These are phyloP conservation scores for Cercophora samala DNA, from an alignment of 495 filamentous ascomycete genomes.

Conservation along the genomic window DNA sequence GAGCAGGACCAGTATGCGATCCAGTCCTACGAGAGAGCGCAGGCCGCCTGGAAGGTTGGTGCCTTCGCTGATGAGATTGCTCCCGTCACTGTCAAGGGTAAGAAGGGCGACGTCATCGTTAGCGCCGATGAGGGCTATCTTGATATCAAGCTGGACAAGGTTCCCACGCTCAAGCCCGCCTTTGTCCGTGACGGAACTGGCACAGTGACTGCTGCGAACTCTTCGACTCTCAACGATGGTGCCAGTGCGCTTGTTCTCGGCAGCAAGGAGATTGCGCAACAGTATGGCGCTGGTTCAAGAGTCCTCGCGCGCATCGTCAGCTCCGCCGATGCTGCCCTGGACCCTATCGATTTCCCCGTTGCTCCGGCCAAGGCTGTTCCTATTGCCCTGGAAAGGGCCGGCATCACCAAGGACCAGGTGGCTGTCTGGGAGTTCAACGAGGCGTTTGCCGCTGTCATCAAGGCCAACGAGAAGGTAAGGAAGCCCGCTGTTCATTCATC, in stretches of 20 bases:
- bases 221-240: slow-evolving; percentile 89
- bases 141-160: slow-evolving; percentile 77
- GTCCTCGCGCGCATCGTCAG: slow-evolving; percentile 82
- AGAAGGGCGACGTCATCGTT: slow-evolving; percentile 78
- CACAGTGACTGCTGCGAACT: slow-evolving; percentile 91
- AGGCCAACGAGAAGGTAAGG: slow-evolving; percentile 82
- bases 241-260: slow-evolving; percentile 86
- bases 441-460: slow-evolving; percentile 93
- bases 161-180: slow-evolving; percentile 82
- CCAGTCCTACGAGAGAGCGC: slow-evolving; percentile 78
- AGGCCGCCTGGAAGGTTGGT: slow-evolving; percentile 79
- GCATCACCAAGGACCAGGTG: slow-evolving; percentile 83
- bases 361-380: slow-evolving; percentile 91
- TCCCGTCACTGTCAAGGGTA: slow-evolving; percentile 75
- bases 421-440: slow-evolving; percentile 98
- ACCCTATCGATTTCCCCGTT: slow-evolving; percentile 93
- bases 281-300: slow-evolving; percentile 68
- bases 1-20: slow-evolving; percentile 90
- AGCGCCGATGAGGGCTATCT: slow-evolving; percentile 84
- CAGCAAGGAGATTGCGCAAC: slow-evolving; percentile 67
- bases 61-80: slow-evolving; percentile 83
- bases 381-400: slow-evolving; percentile 81
- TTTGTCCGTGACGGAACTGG: slow-evolving; percentile 81
- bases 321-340: slow-evolving; percentile 85
- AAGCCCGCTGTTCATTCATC: slow-evolving; percentile 11